These are phyloP conservation scores for Fusarium lateritium DNA, from an alignment of 2,329 filamentous ascomycete species.

Conservation along the genomic window DNA sequence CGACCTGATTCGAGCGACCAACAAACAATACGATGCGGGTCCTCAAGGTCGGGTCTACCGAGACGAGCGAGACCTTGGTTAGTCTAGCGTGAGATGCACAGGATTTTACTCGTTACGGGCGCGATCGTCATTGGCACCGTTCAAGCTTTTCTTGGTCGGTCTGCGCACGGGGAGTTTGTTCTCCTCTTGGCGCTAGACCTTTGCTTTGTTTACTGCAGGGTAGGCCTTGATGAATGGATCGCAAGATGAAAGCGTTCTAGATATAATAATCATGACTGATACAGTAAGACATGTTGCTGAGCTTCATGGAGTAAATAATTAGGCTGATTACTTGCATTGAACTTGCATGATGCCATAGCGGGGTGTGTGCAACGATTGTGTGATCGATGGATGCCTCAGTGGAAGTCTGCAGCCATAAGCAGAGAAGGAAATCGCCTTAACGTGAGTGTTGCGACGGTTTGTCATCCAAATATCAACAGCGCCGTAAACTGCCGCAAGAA, in stretches of 20 bases:
- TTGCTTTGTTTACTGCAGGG: conserved; percentile 1
- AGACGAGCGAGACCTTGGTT: background rate
- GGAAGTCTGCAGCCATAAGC: too few species aligned
- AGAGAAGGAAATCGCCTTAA: too few species aligned
- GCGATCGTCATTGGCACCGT: conserved; percentile 10
- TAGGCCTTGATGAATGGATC: background rate
- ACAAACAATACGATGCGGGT: background rate
- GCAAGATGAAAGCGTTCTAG: background rate
- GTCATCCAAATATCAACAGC: too few species aligned
- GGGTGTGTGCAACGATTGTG: background rate
- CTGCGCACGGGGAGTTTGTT: background rate
- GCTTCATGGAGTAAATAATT: background rate
- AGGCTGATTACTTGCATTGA: background rate
- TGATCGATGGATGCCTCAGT: too few species aligned
- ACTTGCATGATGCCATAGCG: background rate
- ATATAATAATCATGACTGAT: background rate
- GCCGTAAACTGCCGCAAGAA: too few species aligned
- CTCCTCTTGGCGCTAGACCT: background rate
- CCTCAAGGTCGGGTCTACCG: conserved; percentile 18
- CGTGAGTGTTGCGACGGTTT: too few species aligned
- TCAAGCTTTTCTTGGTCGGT: conserved; percentile 17
- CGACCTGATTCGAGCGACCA: conserved; percentile 24
- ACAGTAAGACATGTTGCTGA: background rate
- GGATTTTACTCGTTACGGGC: background rate
- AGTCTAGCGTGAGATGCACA: background rate